Conservation (phyloP, 768 basidiomycete species). For the Myochromella boudieri region DNA sequence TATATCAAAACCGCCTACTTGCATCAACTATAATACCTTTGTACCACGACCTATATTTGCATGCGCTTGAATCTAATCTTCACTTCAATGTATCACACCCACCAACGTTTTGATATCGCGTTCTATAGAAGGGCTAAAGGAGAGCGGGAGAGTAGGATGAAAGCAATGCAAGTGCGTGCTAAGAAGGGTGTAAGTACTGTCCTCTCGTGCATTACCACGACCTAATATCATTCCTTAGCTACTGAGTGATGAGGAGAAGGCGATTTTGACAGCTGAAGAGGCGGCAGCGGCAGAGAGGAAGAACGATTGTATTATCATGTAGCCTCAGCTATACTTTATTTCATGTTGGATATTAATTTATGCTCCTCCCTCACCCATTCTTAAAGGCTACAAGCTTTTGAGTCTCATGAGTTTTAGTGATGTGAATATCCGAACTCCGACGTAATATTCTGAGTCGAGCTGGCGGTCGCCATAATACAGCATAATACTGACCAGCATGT, state of each 20-base stretch:
- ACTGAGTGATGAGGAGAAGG: conserved; percentile 65
- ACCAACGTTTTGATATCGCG: conserved; percentile 15
- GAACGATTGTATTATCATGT: conserved; percentile 62
- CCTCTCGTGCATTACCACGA: not conserved
- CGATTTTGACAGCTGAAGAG: conserved; percentile 53
- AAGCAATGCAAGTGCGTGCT: conserved; percentile 71
- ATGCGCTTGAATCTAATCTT: conserved; percentile 47
- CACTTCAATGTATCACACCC: conserved; percentile 22
- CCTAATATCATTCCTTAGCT: conserved; percentile 32
- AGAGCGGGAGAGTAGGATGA: conserved; percentile 68
- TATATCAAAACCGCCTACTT: conserved; percentile 34
- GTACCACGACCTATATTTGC: conserved; percentile 69
- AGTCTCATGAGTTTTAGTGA: no score
- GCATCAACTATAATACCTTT: conserved; percentile 49
- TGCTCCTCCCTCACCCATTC: no score
- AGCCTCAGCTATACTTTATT: conserved; percentile 13
- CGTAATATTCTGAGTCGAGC: no score
- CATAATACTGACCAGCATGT: conserved; percentile 40
- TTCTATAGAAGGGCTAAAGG: conserved; percentile 66
- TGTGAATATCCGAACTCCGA: conserved; percentile 17
- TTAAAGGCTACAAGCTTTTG: no score
- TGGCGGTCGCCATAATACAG: not conserved
- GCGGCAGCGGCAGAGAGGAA: conserved; percentile 41
- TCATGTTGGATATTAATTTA: conserved; percentile 3
- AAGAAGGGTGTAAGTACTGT: conserved; percentile 65